Evolutionary conservation across 129 eudicot genomes (phyloP).

Genomic region (Gnaphalium uliginosum): DNA sequence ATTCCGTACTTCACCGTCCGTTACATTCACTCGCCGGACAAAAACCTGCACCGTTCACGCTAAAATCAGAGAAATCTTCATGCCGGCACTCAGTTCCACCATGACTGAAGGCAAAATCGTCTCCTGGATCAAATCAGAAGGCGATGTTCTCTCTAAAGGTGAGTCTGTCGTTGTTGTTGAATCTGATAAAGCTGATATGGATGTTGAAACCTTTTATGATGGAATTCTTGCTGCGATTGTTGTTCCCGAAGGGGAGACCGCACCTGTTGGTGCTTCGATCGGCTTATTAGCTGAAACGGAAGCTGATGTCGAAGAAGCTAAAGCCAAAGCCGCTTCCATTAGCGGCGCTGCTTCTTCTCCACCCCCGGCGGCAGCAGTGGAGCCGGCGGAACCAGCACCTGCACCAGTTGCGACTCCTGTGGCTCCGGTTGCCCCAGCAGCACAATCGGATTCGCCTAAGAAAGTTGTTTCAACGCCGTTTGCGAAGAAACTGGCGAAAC

Average conservation of each 20-base stretch:
- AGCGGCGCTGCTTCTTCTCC: conserved; percentile 25
- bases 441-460: conserved; percentile 39
- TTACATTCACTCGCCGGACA: conserved; percentile 35
- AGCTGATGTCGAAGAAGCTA: conserved; percentile 71
- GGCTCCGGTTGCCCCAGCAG: conserved; percentile 8
- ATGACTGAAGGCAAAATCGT: conserved; percentile 98
- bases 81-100: conserved; percentile 94
- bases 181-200: conserved; percentile 97
- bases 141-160: conserved; percentile 73
- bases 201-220: conserved; percentile 84
- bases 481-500: conserved; percentile 95
- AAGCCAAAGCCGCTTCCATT: conserved; percentile 50
- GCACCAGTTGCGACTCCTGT: conserved; percentile 23
- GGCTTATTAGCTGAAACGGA: conserved; percentile 79
- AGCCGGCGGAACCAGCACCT: conserved; percentile 37
- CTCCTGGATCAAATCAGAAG: conserved; percentile 84
- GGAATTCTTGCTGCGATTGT: conserved; percentile 85
- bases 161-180: conserved; percentile 89
- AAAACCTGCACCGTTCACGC: conserved; percentile 37
- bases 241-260: conserved; percentile 70
- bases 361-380: background rate
- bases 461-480: conserved; percentile 73
- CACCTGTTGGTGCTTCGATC: conserved; percentile 89
- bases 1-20: conserved; percentile 38
- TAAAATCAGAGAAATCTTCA: conserved; percentile 90